These are phyloP conservation scores for Acer yangbiense DNA, from an alignment of 345 rosid species.

Conservation along the genomic window DNA sequence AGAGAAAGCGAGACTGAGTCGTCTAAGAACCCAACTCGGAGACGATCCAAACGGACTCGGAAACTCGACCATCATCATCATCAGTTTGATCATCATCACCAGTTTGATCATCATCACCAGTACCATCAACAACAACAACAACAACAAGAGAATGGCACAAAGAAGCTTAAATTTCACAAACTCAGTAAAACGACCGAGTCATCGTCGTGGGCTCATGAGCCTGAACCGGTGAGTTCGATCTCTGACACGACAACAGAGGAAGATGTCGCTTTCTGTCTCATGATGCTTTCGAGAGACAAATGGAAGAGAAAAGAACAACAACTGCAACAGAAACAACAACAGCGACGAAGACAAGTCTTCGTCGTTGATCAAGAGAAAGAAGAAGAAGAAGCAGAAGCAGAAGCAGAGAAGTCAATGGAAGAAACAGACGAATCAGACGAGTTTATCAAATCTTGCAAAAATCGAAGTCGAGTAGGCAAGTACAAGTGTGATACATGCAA, in stretches of 20 bases:
- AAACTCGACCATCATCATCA: conserved; percentile 16
- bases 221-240: conserved; percentile 72
- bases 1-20: conserved; percentile 87
- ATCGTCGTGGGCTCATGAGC: conserved; percentile 33
- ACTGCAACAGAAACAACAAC: not conserved
- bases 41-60: conserved; percentile 66
- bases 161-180: conserved; percentile 26
- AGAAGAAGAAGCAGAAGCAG: conserved; percentile 28
- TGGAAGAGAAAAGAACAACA: conserved; percentile 53
- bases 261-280: conserved; percentile 90
- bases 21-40: conserved; percentile 59
- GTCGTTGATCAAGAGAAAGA: not conserved
- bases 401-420: conserved; percentile 39
- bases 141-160: conserved; percentile 25
- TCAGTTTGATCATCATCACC: conserved; percentile 16
- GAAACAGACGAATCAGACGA: conserved; percentile 49
- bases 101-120: conserved; percentile 19
- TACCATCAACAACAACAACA: conserved; percentile 17
- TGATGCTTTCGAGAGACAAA: conserved; percentile 85
- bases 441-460: conserved; percentile 28
- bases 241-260: conserved; percentile 80
- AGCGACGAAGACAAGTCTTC: not conserved
- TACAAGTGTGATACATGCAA: conserved; percentile 86
- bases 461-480: conserved; percentile 39
- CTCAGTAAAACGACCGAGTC: conserved; percentile 26